Base-by-base conservation (phyloP, 164 flowering plant species). In the Litsea cubeba region DNA sequence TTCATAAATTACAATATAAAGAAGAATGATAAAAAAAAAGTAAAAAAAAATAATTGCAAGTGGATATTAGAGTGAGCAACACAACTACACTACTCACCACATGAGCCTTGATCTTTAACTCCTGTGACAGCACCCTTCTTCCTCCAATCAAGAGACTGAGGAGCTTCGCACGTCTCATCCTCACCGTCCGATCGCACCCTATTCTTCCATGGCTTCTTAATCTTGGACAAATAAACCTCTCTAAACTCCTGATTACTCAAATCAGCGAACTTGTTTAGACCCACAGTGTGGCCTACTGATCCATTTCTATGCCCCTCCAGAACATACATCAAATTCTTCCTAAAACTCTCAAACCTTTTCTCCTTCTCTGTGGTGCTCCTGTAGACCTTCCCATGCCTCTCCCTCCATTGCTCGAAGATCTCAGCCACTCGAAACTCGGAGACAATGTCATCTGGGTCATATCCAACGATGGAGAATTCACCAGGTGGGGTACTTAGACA, bases 231-330 rank as follows among this genome's bases (percentile, higher is more conserved):
- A 75, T 83, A 82, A 50, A 15, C 51, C 66, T 77, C 6, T 78
- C 65, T 86, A 50, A 89, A 89, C 82, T 91, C 92, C 76, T 86
- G 86, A 71, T 89, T 91, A 79, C 88, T 89, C 90, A 91, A 20
- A 79, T 91, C 93, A 7, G 91, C 91, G 81, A 91, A 91, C 81
- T 79, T 82, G 84, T 89, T 91, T 69, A 91, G 72, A 2, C 96
- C 96, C 68, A 91, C 83, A 1, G 20, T 12, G 68, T 82, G 88
- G 50, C 75, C 79, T 0, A 18, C n/a, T 0, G 40, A 22, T 62
- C 65, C 68, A 63, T 78, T 72, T 66, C 76, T 23, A 75, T 79
- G 88, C 78, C 72, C 82, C 72, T 85, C 84, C 25, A 79, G 3
- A 2, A 91, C 74, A 68, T 81, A 91, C 76, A 77, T 81, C 75